A percentile compares a stretch with the other conserved stretches of the same genome.
Evolutionary conservation across 192 early-diverging fungal species (phyloP).

Genomic region (Coemansia reversa): DNA sequence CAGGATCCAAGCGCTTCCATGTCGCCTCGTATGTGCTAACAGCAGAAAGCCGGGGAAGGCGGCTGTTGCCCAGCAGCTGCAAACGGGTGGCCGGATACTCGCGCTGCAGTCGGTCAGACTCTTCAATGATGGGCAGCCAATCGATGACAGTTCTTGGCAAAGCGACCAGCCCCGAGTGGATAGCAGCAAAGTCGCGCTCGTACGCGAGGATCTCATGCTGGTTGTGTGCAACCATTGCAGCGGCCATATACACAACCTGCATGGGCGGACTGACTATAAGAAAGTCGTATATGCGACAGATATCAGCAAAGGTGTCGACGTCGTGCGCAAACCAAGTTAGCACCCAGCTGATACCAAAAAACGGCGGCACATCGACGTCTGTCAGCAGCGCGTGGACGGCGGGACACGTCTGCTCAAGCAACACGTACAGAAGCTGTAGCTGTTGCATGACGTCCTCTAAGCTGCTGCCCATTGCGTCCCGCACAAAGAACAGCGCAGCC

Average conservation of each 20-base stretch:
- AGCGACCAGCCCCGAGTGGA: conserved; percentile 37
- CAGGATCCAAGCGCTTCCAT: conserved; percentile 50
- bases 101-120: conserved; percentile 32
- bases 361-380: conserved; percentile 58
- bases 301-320: conserved; percentile 49
- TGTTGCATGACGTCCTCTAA: conserved; percentile 43
- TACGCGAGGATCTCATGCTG: conserved; percentile 25
- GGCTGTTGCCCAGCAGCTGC: conserved; percentile 39
- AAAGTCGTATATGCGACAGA: conserved; percentile 65
- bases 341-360: conserved; percentile 70
- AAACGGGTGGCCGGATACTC: conserved; percentile 40
- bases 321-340: conserved; percentile 77
- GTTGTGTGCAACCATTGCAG: conserved; percentile 50
- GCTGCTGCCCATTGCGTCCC: conserved; percentile 46
- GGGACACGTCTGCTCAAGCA: conserved; percentile 27
- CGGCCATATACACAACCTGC: conserved; percentile 64
- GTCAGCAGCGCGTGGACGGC: conserved; percentile 32
- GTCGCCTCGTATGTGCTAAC: conserved; percentile 41
- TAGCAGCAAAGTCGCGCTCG: conserved; percentile 42
- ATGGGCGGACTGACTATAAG: conserved; percentile 61
- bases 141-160: conserved; percentile 17
- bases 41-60: conserved; percentile 33
- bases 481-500: conserved; percentile 57
- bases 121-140: conserved; percentile 40
- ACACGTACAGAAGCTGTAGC: conserved; percentile 33